Percentiles rank a stretch among this genome's conserved stretches.
Conservation (phyloP, 1,284 basidiomycete species). For the Anthracocystis setariae region DNA sequence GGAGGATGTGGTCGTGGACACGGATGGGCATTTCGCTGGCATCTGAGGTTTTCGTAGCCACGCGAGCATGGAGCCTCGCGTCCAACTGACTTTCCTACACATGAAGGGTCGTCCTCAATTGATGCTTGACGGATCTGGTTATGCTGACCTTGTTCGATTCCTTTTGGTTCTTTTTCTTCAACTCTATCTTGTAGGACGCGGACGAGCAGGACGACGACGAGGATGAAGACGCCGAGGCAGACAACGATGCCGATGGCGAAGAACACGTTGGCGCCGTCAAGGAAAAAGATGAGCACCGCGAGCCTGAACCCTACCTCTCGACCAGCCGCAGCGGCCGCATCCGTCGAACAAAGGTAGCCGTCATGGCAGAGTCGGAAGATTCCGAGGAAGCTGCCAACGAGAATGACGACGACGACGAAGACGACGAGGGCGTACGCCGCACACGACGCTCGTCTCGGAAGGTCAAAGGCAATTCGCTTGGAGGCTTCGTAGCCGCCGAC, state of each 20-base stretch:
- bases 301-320: constrained; percentile 22
- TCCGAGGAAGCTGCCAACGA: constrained; percentile 2
- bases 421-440: constrained; percentile 27
- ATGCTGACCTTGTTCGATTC: constrained; percentile 11
- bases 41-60: too few species aligned
- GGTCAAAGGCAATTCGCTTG: constrained; percentile 36
- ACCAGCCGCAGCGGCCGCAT: constrained; percentile 48
- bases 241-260: constrained; percentile 27
- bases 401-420: constrained; percentile 28
- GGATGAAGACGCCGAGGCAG: constrained; percentile 27
- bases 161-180: too few species aligned
- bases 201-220: constrained; percentile 39
- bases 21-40: too few species aligned
- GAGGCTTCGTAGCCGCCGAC: constrained; percentile 57
- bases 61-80: too few species aligned
- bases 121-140: not conserved
- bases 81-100: constrained; percentile 17
- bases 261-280: constrained; percentile 11
- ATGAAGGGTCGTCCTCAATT: not conserved
- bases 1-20: not conserved
- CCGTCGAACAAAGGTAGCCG: constrained; percentile 10
- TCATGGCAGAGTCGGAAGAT: constrained; percentile 38
- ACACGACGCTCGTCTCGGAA: constrained; percentile 20
- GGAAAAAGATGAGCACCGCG: constrained; percentile 14
- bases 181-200: constrained; percentile 11